A percentile compares a stretch with the other conserved stretches of the same genome.
Evolutionary conservation across 768 basidiomycete genomes (phyloP).

Genomic region (Kwoniella mangroviensis): DNA sequence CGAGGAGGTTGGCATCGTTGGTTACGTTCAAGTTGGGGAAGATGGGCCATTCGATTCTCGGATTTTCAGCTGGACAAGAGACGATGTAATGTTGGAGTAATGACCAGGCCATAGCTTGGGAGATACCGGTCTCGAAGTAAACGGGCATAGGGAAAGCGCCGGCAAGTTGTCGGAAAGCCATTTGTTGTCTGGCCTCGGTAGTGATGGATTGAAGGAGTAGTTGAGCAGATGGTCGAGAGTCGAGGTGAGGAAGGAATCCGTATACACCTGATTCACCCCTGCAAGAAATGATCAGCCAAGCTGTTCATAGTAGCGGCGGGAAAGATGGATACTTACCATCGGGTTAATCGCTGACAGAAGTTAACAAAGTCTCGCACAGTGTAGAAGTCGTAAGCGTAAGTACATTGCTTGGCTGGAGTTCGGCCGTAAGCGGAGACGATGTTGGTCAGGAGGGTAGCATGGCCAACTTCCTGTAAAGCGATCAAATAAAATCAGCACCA

Average conservation of each 20-base stretch:
- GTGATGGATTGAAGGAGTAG: slow-evolving; percentile 67
- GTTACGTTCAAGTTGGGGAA: slow-evolving; percentile 66
- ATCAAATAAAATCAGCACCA: slow-evolving; percentile 48
- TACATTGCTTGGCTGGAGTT: slow-evolving; percentile 61
- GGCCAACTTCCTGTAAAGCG: slow-evolving; percentile 65
- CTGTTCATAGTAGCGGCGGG: background rate
- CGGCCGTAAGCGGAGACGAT: slow-evolving; percentile 61
- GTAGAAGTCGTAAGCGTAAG: slow-evolving; percentile 64
- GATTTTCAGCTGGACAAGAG: slow-evolving; percentile 65
- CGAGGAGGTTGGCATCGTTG: slow-evolving; percentile 57
- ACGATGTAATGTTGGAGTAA: slow-evolving; percentile 65
- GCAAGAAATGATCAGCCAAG: slow-evolving; percentile 27
- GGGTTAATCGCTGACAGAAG: slow-evolving; percentile 64
- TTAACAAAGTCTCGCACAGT: slow-evolving; percentile 68
- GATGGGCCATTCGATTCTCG: slow-evolving; percentile 63
- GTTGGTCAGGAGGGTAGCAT: slow-evolving; percentile 65
- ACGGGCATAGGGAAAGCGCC: slow-evolving; percentile 66
- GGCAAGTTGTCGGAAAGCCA: slow-evolving; percentile 69
- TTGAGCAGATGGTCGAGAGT: slow-evolving; percentile 64
- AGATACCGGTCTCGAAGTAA: slow-evolving; percentile 65
- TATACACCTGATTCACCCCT: slow-evolving; percentile 67
- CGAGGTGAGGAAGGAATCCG: slow-evolving; percentile 70
- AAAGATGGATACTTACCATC: slow-evolving; percentile 46
- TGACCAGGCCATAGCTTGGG: slow-evolving; percentile 70
- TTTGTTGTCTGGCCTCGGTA: slow-evolving; percentile 70